phyloP scores from a whole-genome alignment of 768 basidiomycete species.

The Russula dissimulans region DNA sequence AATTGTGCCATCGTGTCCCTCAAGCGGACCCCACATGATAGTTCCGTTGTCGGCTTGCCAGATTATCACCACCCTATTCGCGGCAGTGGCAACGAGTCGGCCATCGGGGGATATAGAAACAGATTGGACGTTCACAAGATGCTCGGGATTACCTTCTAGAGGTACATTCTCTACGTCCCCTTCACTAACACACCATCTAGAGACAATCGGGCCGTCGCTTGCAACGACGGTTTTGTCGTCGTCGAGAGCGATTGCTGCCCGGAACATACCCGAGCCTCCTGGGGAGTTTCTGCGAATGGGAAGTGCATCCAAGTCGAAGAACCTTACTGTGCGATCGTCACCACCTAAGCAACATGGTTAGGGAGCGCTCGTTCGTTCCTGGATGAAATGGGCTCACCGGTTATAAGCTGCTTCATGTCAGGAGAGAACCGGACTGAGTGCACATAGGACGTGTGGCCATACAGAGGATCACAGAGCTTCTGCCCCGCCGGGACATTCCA shows the following conservation, averaged over 20 bases:
- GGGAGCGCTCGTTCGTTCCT: background rate
- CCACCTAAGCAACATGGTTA: background rate
- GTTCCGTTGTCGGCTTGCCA: slow-evolving; percentile 15
- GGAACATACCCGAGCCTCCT: background rate
- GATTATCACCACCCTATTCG: slow-evolving; percentile 1
- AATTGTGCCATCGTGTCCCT: slow-evolving; percentile 13
- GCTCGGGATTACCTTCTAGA: background rate
- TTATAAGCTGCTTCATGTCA: slow-evolving; percentile 15
- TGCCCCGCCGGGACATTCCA: slow-evolving; percentile 11
- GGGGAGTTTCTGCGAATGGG: background rate
- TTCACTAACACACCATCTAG: background rate
- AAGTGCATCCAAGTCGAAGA: slow-evolving; percentile 13
- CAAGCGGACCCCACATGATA: slow-evolving; percentile 9
- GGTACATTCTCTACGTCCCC: background rate
- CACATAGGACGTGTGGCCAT: slow-evolving; percentile 3
- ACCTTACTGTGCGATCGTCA: slow-evolving; percentile 2
- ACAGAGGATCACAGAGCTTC: slow-evolving; percentile 3
- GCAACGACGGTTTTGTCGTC: background rate
- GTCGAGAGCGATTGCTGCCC: background rate
- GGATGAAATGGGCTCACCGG: background rate
- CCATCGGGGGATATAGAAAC: slow-evolving; percentile 13
- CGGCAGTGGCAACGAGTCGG: slow-evolving; percentile 4
- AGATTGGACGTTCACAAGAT: slow-evolving; percentile 4
- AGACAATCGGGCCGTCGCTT: background rate
- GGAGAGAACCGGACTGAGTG: slow-evolving; percentile 14